Base-by-base conservation (phyloP, 2,329 filamentous ascomycete species). In the Knufia petricola region DNA sequence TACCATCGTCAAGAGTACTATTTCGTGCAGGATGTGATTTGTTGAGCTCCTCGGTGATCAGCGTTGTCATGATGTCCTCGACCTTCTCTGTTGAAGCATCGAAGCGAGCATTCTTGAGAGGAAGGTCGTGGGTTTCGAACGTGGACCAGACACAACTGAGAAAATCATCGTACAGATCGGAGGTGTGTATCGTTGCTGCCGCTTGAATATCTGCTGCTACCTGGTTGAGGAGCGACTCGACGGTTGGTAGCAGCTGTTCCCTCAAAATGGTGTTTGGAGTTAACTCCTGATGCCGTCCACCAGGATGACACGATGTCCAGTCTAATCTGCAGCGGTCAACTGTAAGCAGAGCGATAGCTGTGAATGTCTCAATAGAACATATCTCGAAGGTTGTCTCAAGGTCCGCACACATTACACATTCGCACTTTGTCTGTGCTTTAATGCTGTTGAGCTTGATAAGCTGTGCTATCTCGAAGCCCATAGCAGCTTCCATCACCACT, bases 121-220 rank as follows among this genome's bases (percentile, higher is more conserved):
- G 44, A 10, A 47, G 32, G 36, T 47, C 44, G 21, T 47, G 44
- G 8, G 44, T 47, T 23, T 47, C 44, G 44, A 47, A 47, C n/a
- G 28, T 37, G 13, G 44, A 47, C 44, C 44, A 47, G 32, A 47
- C 17, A 17, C 44, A 47, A 13, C 30, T 38, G 8, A 47, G 34
- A 17, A 47, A 47, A 20, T 47, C 44, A 30, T 47, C 44, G 13
- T 47, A 47, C 19, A 47, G 34, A 20, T 47, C 44, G 12, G 44
- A 47, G 21, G 44, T 47, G n/a, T 47, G 44, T 12, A 47, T 47
- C 8, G 32, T 47, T 12, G 44, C 36, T 12, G 23, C 20, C 17
- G 43, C 34, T 8, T 20, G 44, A 3, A 38, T 47, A 17, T 47
- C 34, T 8, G 44, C 44, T n/a, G 34, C 44, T 8, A 47, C 44